Conservation (phyloP, 140 eudicot species). For the Stevia rebaudiana region DNA sequence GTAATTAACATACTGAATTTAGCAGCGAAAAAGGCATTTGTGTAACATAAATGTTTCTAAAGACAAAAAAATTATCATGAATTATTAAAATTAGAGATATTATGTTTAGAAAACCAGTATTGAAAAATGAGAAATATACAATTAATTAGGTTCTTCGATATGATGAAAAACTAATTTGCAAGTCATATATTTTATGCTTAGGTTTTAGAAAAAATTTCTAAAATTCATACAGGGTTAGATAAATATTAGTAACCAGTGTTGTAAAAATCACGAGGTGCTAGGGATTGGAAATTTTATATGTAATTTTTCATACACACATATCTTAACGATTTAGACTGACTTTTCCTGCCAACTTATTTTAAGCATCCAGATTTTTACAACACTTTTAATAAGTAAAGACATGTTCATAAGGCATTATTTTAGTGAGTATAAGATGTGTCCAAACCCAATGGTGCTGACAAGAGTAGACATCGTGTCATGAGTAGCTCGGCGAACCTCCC, state of each 20-base stretch:
- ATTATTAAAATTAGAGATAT: not conserved
- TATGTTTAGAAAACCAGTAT: not conserved
- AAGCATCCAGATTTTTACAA: too few species aligned
- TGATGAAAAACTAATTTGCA: not conserved
- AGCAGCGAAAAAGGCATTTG: too few species aligned
- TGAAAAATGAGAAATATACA: not conserved
- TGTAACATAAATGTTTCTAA: not conserved
- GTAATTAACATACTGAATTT: too few species aligned
- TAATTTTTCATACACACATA: too few species aligned
- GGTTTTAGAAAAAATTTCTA: not conserved
- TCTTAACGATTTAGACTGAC: too few species aligned
- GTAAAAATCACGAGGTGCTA: too few species aligned
- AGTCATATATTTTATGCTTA: not conserved
- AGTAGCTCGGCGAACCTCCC: constrained; percentile 93
- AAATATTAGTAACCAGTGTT: too few species aligned
- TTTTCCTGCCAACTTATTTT: too few species aligned
- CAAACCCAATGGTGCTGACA: constrained; percentile 75
- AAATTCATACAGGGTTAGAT: not conserved
- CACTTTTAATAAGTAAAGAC: not conserved
- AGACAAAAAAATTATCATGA: not conserved
- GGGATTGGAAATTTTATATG: too few species aligned
- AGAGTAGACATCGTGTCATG: constrained; percentile 86
- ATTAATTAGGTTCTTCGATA: constrained; percentile 6
- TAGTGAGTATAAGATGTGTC: constrained; percentile 21
- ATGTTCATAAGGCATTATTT: not conserved